phyloP scores from a whole-genome alignment of 306 rosid species.

The Vigna unguiculata region DNA sequence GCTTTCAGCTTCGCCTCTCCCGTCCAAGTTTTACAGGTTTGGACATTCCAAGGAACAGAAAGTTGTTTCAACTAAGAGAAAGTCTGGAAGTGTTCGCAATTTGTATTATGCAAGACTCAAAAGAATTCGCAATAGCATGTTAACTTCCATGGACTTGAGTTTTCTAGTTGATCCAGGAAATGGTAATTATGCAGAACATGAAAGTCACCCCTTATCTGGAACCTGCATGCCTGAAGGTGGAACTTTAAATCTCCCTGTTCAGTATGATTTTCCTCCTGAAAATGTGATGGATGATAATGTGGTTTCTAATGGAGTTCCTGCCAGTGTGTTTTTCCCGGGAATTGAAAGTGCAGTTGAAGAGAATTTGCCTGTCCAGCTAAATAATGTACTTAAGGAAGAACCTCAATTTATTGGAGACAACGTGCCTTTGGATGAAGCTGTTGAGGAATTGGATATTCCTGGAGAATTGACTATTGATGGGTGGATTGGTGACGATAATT shows the following conservation, averaged over 20 bases:
- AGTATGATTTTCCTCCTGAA: constrained; percentile 54
- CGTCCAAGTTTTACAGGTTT: constrained; percentile 56
- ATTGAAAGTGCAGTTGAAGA: constrained; percentile 55
- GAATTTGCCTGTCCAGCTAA: constrained; percentile 51
- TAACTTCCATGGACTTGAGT: constrained; percentile 61
- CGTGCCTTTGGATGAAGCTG: constrained; percentile 51
- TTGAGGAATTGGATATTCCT: constrained; percentile 52
- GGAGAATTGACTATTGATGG: constrained; percentile 53
- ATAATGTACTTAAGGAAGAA: constrained; percentile 48
- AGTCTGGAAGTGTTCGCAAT: constrained; percentile 66
- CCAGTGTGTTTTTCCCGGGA: constrained; percentile 55
- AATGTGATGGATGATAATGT: constrained; percentile 55
- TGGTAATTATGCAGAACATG: constrained; percentile 51
- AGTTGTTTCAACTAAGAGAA: constrained; percentile 63
- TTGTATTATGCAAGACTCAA: constrained; percentile 78
- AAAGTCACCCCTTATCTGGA: constrained; percentile 55
- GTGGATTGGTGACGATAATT: constrained; percentile 56
- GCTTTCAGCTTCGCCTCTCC: constrained; percentile 53
- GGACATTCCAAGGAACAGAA: constrained; percentile 65
- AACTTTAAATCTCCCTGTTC: constrained; percentile 44
- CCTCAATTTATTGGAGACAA: constrained; percentile 58
- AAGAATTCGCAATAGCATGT: constrained; percentile 62
- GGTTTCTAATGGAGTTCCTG: constrained; percentile 41
- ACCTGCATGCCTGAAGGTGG: constrained; percentile 60
- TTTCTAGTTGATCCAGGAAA: constrained; percentile 65